These are phyloP conservation scores for Sporothrix variecibatus DNA, from an alignment of 2,329 filamentous ascomycete genomes.

Conservation along the genomic window DNA sequence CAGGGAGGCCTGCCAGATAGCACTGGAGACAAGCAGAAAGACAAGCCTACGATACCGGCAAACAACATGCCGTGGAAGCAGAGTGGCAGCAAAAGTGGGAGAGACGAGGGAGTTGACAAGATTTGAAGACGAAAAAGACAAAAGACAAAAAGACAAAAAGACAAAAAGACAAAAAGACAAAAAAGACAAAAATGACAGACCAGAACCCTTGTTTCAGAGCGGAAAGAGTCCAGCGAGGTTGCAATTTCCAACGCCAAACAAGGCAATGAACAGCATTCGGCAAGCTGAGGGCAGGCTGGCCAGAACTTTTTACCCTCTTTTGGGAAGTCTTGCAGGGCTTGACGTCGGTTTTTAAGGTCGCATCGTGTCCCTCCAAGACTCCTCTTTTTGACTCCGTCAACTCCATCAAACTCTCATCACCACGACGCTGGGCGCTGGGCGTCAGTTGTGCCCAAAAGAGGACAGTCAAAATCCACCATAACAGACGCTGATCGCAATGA, in stretches of 20 bases:
- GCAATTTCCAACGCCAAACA: not conserved
- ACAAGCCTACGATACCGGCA: slow-evolving; percentile 6
- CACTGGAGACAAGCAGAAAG: too few species aligned
- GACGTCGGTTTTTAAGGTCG: not conserved
- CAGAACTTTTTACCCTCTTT: not conserved
- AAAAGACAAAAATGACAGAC: not conserved
- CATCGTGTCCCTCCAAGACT: not conserved
- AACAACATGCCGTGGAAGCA: not conserved
- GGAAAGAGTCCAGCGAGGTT: not conserved
- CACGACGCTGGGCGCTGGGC: not conserved
- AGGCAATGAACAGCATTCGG: not conserved
- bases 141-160: not conserved
- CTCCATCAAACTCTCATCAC: not conserved
- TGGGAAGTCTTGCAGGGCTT: not conserved
- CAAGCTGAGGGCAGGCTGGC: not conserved
- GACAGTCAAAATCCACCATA: not conserved
- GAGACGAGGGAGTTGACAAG: not conserved
- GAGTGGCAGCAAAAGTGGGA: slow-evolving; percentile 7
- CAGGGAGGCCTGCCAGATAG: not conserved
- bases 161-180: not conserved
- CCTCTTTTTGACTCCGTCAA: not conserved
- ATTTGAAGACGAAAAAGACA: not conserved
- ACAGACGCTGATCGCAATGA: slow-evolving; percentile 17
- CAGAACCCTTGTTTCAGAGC: not conserved
- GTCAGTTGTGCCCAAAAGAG: not conserved